Conservation (phyloP, 2,329 filamentous ascomycete genomes). For the Penicillium italicum region DNA sequence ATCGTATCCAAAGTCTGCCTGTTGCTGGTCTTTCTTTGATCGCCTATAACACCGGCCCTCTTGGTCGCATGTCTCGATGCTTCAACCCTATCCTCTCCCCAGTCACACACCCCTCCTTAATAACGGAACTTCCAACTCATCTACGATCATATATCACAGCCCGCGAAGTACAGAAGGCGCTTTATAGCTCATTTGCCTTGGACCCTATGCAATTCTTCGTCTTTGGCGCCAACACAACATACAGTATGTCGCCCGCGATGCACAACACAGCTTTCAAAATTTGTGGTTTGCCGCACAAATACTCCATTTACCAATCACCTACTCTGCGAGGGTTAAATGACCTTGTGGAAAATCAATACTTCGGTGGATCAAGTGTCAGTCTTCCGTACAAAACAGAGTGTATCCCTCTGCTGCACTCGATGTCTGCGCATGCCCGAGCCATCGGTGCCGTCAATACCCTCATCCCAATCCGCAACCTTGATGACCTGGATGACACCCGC, state of each 20-base stretch:
- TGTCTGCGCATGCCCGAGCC: slow-evolving; percentile 68
- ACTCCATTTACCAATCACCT: slow-evolving; percentile 60
- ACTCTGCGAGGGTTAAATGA: slow-evolving; percentile 62
- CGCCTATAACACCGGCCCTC: slow-evolving; percentile 61
- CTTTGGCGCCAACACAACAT: slow-evolving; percentile 67
- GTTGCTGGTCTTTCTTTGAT: slow-evolving; percentile 54
- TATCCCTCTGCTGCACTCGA: slow-evolving; percentile 59
- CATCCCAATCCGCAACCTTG: slow-evolving; percentile 62
- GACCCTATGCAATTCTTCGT: slow-evolving; percentile 71
- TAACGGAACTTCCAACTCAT: slow-evolving; percentile 42
- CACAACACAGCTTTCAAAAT: slow-evolving; percentile 66
- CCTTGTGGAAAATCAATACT: slow-evolving; percentile 62
- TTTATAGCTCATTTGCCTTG: slow-evolving; percentile 64
- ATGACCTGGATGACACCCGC: slow-evolving; percentile 50
- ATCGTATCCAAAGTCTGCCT: slow-evolving; percentile 45
- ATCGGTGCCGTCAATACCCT: slow-evolving; percentile 76
- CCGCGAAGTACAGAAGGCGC: slow-evolving; percentile 59
- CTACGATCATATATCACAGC: slow-evolving; percentile 56
- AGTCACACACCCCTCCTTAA: slow-evolving; percentile 52
- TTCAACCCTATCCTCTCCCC: slow-evolving; percentile 64
- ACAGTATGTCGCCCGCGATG: slow-evolving; percentile 74
- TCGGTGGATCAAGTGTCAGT: slow-evolving; percentile 69
- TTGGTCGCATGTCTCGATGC: slow-evolving; percentile 62
- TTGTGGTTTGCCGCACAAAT: slow-evolving; percentile 66
- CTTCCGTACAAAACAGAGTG: slow-evolving; percentile 73